These are phyloP conservation scores for Eimeria sp. DNA, from an alignment of 169 alveolate species.

Conservation along the genomic window DNA sequence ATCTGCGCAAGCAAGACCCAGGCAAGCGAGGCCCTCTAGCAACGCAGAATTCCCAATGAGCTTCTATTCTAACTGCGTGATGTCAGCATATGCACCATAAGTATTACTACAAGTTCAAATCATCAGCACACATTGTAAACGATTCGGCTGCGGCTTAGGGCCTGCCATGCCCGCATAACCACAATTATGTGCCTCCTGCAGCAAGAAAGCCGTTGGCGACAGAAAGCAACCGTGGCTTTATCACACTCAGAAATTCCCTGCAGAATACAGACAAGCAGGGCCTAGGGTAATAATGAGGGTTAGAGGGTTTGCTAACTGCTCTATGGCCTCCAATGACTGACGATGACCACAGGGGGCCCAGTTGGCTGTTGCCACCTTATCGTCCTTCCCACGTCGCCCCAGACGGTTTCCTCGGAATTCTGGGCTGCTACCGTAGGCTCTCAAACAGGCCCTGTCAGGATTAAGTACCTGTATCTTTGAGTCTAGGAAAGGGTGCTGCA, in stretches of 20 bases:
- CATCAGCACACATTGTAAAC: neutral
- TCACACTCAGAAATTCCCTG: neutral
- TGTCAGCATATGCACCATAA: neutral
- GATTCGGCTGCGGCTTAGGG: neutral
- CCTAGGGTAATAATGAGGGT: neutral
- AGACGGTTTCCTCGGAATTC: constrained; percentile 56
- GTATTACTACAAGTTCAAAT: neutral
- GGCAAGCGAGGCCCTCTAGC: constrained; percentile 5
- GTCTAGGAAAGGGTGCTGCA: neutral
- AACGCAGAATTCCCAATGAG: neutral
- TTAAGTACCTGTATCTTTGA: neutral
- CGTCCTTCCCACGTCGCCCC: neutral
- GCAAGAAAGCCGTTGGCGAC: neutral
- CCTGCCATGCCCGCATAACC: neutral
- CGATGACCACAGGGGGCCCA: constrained; percentile 36
- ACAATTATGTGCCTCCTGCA: neutral
- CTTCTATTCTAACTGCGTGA: neutral
- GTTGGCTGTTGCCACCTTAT: constrained; percentile 55
- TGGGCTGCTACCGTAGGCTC: constrained; percentile 68
- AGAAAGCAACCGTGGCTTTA: neutral
- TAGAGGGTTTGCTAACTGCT: neutral
- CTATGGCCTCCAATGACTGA: neutral
- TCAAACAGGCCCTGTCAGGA: neutral
- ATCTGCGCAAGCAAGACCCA: constrained; percentile 61
- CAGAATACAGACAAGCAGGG: neutral